Conservation (phyloP, 768 basidiomycete species). For the Clavaria fumosa region DNA sequence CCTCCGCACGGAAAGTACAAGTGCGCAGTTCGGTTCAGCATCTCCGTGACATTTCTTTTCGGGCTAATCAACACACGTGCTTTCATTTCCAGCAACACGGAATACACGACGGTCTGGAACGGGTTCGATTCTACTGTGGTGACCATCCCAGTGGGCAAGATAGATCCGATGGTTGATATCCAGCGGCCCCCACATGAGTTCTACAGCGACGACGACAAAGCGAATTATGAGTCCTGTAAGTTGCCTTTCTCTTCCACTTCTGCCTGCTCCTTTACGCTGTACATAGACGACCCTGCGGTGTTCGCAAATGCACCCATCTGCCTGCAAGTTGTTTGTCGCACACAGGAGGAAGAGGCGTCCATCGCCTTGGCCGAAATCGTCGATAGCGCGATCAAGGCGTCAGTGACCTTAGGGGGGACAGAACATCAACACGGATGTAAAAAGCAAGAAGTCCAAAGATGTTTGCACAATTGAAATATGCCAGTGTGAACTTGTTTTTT, state of each 20-base stretch:
- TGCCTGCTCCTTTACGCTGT: neutral
- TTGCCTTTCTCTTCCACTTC: too few relatives aligned
- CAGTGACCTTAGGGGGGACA: too few relatives aligned
- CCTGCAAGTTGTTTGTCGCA: slow-evolving; percentile 50
- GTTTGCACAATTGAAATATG: too few relatives aligned
- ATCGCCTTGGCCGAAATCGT: slow-evolving; percentile 54
- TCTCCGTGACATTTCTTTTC: too few relatives aligned
- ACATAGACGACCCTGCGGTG: slow-evolving; percentile 38
- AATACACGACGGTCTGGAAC: slow-evolving; percentile 54
- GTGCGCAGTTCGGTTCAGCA: too few relatives aligned
- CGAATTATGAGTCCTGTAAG: slow-evolving; percentile 40
- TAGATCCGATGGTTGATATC: slow-evolving; percentile 37
- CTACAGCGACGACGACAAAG: slow-evolving; percentile 35
- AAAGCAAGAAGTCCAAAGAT: too few relatives aligned
- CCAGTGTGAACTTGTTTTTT: too few relatives aligned
- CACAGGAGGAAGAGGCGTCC: slow-evolving; percentile 59
- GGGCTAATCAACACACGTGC: neutral
- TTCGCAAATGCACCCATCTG: slow-evolving; percentile 42
- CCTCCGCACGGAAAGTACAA: slow-evolving; percentile 44
- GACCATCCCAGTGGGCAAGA: slow-evolving; percentile 49
- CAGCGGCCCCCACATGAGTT: slow-evolving; percentile 34
- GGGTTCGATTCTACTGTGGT: slow-evolving; percentile 44
- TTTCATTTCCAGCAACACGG: slow-evolving; percentile 25
- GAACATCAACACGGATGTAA: too few relatives aligned
- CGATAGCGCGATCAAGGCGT: slow-evolving; percentile 31